phyloP scores from a whole-genome alignment of 2,329 filamentous ascomycete species.

The Stagonosporopsis vannaccii region DNA sequence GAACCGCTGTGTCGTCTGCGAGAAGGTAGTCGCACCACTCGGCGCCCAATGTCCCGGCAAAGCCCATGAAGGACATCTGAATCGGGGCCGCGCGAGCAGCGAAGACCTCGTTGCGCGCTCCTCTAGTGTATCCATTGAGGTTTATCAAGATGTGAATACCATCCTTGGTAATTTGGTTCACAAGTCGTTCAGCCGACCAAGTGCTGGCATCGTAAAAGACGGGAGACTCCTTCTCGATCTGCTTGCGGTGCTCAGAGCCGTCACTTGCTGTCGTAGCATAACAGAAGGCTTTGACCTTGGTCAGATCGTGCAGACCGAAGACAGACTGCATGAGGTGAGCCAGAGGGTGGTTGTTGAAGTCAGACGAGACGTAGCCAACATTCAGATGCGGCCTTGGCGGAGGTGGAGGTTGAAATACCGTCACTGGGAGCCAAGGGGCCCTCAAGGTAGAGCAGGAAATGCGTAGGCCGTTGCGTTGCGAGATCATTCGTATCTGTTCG shows the following conservation, averaged over 20 bases:
- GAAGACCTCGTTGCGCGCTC: constrained; percentile 97
- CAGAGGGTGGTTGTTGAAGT: constrained; percentile 98
- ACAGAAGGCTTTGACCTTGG: constrained; percentile 82
- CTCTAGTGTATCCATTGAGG: constrained; percentile 96
- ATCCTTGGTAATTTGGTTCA: constrained; percentile 85
- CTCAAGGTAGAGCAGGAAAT: constrained; percentile 91
- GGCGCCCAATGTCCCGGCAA: constrained; percentile 91
- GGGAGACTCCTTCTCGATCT: constrained; percentile 92
- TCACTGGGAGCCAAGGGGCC: constrained; percentile 82
- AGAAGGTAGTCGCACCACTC: constrained; percentile 99
- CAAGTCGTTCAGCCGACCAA: constrained; percentile 84
- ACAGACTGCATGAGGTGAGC: constrained; percentile 99
- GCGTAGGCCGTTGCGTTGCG: constrained; percentile 89
- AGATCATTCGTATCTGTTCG: constrained; percentile 90
- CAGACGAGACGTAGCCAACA: constrained; percentile 94
- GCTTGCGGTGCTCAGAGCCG: constrained; percentile 83
- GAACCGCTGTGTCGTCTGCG: constrained; percentile 87
- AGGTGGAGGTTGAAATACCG: constrained; percentile 82
- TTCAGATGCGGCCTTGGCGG: constrained; percentile 86
- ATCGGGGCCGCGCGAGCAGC: constrained; percentile 92
- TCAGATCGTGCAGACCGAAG: constrained; percentile 84
- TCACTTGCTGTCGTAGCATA: constrained; percentile 96
- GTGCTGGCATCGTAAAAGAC: constrained; percentile 87
- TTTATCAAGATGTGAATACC: constrained; percentile 95
- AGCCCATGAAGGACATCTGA: constrained; percentile 99